Evolutionary conservation across 2,329 filamentous ascomycete species (phyloP).

Genomic region (Tolypocladium ophioglossoides): DNA sequence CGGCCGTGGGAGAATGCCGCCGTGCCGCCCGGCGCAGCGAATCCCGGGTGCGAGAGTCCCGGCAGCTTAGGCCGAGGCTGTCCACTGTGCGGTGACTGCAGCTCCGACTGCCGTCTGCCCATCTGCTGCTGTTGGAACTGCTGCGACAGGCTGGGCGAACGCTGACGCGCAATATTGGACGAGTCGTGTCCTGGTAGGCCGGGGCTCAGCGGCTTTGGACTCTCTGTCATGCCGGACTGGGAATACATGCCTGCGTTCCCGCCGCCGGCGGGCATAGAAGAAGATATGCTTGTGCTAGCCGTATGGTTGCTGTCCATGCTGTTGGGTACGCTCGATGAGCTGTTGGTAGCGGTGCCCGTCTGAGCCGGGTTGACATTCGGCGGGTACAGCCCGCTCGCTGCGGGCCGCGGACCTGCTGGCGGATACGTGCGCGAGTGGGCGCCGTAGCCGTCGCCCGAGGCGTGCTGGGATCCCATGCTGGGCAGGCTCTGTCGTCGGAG

Average conservation of each 20-base stretch:
- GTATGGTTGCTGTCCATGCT: constrained; percentile 32
- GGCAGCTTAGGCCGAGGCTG: constrained; percentile 28
- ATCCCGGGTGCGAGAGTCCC: constrained; percentile 24
- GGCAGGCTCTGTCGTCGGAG: constrained; percentile 61
- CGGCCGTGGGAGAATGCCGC: constrained; percentile 19
- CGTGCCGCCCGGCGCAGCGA: constrained; percentile 16
- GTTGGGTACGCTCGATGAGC: constrained; percentile 39
- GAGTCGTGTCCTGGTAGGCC: constrained; percentile 43
- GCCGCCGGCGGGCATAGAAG: constrained; percentile 34
- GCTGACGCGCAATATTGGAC: constrained; percentile 39
- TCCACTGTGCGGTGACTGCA: constrained; percentile 41
- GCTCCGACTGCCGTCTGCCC: constrained; percentile 44
- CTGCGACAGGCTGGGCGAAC: constrained; percentile 55
- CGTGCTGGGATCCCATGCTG: constrained; percentile 62
- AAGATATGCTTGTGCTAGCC: constrained; percentile 34
- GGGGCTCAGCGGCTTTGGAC: constrained; percentile 75
- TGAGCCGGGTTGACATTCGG: constrained; percentile 48
- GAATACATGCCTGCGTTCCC: constrained; percentile 53
- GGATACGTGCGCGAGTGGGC: constrained; percentile 72
- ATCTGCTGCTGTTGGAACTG: constrained; percentile 53
- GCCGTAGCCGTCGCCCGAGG: constrained; percentile 43
- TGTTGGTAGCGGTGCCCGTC: constrained; percentile 38
- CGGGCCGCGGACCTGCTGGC: constrained; percentile 46
- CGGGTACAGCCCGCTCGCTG: constrained; percentile 47
- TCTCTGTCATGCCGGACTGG: constrained; percentile 70